Evolutionary conservation across 495 filamentous ascomycete species (phyloP).

Genomic region (Geopyxis carbonaria): DNA sequence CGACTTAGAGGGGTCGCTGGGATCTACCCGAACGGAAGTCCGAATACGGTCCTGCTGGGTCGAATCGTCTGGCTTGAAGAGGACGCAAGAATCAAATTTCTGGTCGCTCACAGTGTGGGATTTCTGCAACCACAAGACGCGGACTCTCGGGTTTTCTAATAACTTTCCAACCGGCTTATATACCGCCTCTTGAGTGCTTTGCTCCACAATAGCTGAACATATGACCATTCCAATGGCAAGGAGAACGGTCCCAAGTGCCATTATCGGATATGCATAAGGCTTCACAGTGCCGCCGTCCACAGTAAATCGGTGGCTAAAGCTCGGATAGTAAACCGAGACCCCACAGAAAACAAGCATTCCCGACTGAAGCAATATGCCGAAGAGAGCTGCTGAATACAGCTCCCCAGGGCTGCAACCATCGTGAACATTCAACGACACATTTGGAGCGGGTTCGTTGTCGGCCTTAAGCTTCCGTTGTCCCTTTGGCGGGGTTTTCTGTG

Average conservation of each 20-base stretch:
- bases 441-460: constrained; percentile 13
- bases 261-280: constrained; percentile 20
- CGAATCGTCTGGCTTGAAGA: constrained; percentile 3
- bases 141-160: background rate
- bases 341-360: constrained; percentile 15
- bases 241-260: constrained; percentile 17
- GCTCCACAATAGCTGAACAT: constrained; percentile 23
- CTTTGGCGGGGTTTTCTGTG: too few relatives aligned
- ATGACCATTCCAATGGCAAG: constrained; percentile 19
- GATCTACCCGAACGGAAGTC: too few relatives aligned
- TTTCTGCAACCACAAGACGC: constrained; percentile 14
- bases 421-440: constrained; percentile 20
- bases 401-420: constrained; percentile 5
- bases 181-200: constrained; percentile 18
- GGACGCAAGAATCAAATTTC: constrained; percentile 10
- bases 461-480: too few relatives aligned
- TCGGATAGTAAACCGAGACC: constrained; percentile 5
- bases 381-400: constrained; percentile 13
- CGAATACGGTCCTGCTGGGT: background rate
- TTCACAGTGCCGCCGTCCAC: background rate
- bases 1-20: background rate
- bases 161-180: constrained; percentile 7
- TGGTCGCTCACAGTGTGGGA: constrained; percentile 12
- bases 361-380: constrained; percentile 17
- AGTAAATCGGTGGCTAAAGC: background rate